Percentiles rank a stretch among this genome's conserved stretches.
These are phyloP conservation scores for Venturia oleaginea DNA, from an alignment of 2,329 filamentous ascomycete genomes.

Conservation along the genomic window DNA sequence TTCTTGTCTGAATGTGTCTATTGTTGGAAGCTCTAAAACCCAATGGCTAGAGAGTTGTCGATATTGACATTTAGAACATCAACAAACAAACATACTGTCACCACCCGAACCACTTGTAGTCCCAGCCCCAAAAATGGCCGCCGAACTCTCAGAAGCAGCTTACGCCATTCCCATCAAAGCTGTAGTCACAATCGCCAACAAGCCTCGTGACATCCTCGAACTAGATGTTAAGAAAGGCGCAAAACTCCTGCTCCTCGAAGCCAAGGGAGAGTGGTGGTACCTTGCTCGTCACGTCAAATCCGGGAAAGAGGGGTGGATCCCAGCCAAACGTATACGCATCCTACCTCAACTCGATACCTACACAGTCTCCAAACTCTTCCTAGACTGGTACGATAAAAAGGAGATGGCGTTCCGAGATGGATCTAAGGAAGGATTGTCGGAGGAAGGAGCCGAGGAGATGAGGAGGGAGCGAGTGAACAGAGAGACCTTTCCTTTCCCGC, in stretches of 20 bases:
- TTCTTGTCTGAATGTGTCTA: neutral
- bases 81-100: neutral
- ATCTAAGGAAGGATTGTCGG: neutral
- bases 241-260: constrained; percentile 3
- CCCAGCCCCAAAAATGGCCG: neutral
- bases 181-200: neutral
- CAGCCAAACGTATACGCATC: neutral
- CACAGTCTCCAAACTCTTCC: neutral
- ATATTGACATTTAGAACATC: neutral
- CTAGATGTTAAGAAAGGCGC: constrained; percentile 1
- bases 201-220: constrained; percentile 11
- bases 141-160: neutral
- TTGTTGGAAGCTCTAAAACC: neutral
- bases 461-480: neutral
- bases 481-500: neutral
- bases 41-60: neutral
- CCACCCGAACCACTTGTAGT: neutral
- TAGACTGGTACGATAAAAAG: constrained; percentile 1
- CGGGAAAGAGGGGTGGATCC: constrained; percentile 23
- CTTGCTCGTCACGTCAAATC: constrained; percentile 16
- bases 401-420: neutral
- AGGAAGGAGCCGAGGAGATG: neutral
- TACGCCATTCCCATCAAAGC: constrained; percentile 3
- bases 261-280: constrained; percentile 13
- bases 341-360: neutral